Percentiles rank a stretch among this genome's conserved stretches.
These are phyloP conservation scores for Posidonia australis DNA, from an alignment of 106 monocot genomes.

Conservation along the genomic window DNA sequence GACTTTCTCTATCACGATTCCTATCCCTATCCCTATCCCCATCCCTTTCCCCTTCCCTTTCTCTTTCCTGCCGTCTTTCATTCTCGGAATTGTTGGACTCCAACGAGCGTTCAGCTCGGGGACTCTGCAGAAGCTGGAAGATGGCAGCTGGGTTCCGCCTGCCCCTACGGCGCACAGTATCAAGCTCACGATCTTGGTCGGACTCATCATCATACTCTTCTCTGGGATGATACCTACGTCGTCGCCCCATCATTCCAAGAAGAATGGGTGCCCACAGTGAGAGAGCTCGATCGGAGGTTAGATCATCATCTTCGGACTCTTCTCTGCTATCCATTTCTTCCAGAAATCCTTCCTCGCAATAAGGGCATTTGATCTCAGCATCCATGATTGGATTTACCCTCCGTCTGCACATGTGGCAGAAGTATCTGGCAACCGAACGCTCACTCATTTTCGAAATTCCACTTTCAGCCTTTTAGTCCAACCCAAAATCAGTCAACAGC, in stretches of 20 bases:
- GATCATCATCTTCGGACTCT: constrained; percentile 11
- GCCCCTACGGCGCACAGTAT: constrained; percentile 21
- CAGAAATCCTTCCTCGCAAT: constrained; percentile 3
- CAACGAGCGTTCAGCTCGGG: constrained; percentile 10
- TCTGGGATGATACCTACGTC: constrained; percentile 5
- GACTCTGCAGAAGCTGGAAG: constrained; percentile 30
- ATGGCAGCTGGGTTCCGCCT: constrained; percentile 29
- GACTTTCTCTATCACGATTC: constrained; percentile 30
- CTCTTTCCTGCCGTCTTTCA: no score
- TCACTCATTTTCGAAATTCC: no score
- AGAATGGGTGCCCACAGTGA: constrained; percentile 56
- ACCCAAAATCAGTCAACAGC: no score
- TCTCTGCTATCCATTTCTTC: constrained; percentile 47
- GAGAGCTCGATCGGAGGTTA: constrained; percentile 24
- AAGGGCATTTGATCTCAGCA: constrained; percentile 1
- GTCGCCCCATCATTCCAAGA: constrained; percentile 45
- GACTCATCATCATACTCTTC: constrained; percentile 30
- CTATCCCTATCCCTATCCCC: constrained; percentile 11
- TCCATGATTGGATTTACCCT: background rate
- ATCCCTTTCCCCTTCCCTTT: constrained; percentile 15
- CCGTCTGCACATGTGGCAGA: no score
- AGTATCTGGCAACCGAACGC: no score
- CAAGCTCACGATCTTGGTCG: constrained; percentile 22
- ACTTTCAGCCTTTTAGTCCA: no score
- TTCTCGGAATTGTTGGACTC: constrained; percentile 16